phyloP scores from a whole-genome alignment of 1,139 yeast genomes.

The Barnettozyma hawaiiensis region DNA sequence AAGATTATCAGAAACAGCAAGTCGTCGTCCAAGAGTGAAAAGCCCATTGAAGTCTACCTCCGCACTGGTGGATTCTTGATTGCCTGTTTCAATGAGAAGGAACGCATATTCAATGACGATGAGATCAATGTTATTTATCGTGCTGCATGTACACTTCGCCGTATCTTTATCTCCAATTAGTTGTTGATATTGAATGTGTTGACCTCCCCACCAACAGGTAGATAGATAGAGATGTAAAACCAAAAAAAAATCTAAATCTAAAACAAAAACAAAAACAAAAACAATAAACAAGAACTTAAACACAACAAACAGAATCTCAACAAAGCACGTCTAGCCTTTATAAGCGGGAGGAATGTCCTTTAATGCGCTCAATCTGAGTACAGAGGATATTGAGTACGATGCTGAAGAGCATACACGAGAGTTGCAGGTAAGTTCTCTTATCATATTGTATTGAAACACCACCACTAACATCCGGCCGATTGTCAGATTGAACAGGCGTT shows the following conservation, averaged over 20 bases:
- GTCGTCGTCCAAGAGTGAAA: slow-evolving; percentile 9
- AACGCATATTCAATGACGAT: slow-evolving; percentile 34
- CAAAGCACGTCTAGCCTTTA: neutral
- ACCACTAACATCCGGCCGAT: neutral
- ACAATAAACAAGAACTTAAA: neutral
- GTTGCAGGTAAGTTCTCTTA: slow-evolving; percentile 36
- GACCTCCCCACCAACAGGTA: neutral
- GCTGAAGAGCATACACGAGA: slow-evolving; percentile 88
- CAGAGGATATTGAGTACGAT: slow-evolving; percentile 63
- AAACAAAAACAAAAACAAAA: neutral
- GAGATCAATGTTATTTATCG: slow-evolving; percentile 41
- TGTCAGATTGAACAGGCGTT: slow-evolving; percentile 88
- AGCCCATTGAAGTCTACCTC: slow-evolving; percentile 38
- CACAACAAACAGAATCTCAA: neutral
- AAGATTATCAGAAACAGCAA: slow-evolving; percentile 20
- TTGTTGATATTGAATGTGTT: neutral
- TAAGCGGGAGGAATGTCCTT: slow-evolving; percentile 46
- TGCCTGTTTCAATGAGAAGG: slow-evolving; percentile 40
- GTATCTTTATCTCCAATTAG: slow-evolving; percentile 20
- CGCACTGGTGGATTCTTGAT: slow-evolving; percentile 56
- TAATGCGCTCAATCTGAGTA: slow-evolving; percentile 71
- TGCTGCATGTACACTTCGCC: slow-evolving; percentile 24
- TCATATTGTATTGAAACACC: neutral
- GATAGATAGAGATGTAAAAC: neutral
- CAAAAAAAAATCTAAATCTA: neutral